A percentile compares a stretch with the other conserved stretches of the same genome.
Evolutionary conservation across 2,329 filamentous ascomycete genomes (phyloP).

Genomic region (Tolypocladium cylindrosporum): DNA sequence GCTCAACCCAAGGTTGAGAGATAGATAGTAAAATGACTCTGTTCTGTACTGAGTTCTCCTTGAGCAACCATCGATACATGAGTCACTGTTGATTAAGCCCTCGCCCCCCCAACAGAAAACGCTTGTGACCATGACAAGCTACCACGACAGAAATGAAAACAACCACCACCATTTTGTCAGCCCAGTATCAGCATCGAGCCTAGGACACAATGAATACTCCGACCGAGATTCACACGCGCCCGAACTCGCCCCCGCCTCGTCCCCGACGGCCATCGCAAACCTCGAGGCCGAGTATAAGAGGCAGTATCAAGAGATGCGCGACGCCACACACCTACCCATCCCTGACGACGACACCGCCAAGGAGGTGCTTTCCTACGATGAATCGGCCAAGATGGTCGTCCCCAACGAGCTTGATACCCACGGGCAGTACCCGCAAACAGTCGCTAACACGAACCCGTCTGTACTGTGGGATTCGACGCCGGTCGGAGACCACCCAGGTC

Average conservation of each 20-base stretch:
- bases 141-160: too few relatives aligned
- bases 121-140: too few relatives aligned
- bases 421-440: not conserved
- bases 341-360: constrained; percentile 1
- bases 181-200: too few relatives aligned
- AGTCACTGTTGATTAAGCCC: too few relatives aligned
- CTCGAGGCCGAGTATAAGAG: constrained; percentile 4
- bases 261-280: not conserved
- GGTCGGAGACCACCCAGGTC: not conserved
- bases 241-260: not conserved
- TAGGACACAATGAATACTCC: too few relatives aligned
- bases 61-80: too few relatives aligned
- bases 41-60: too few relatives aligned
- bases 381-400: not conserved
- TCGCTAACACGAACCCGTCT: not conserved
- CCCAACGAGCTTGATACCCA: not conserved
- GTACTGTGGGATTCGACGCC: not conserved
- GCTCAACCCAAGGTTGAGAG: too few relatives aligned
- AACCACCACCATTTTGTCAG: too few relatives aligned
- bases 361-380: not conserved
- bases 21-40: too few relatives aligned
- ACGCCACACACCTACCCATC: not conserved
- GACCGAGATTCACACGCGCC: too few relatives aligned
- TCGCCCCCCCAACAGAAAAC: too few relatives aligned
- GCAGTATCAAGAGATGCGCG: constrained; percentile 1